Evolutionary conservation across 306 rosid species (phyloP).

Genomic region (Acmispon strigosus): DNA sequence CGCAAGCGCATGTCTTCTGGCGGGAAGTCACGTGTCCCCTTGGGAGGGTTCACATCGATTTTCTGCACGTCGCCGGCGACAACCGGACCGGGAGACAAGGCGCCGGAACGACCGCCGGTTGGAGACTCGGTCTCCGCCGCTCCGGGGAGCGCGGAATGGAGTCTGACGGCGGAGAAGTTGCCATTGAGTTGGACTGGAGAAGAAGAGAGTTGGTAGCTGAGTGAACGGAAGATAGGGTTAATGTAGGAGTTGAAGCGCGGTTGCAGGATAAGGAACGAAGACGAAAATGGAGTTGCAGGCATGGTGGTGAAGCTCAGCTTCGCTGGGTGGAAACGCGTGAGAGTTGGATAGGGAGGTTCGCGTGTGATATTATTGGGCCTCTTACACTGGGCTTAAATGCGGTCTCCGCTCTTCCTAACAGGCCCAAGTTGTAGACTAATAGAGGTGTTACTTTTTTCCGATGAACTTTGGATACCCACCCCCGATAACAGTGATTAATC

Average conservation of each 20-base stretch:
- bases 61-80: conserved; percentile 43
- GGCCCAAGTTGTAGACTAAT: not conserved
- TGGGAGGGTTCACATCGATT: conserved; percentile 88
- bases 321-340: not conserved
- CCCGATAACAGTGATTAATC: too few species aligned
- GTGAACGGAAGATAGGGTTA: conserved; percentile 43
- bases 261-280: conserved; percentile 41
- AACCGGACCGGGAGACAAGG: conserved; percentile 42
- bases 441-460: not conserved
- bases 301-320: conserved; percentile 23
- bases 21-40: conserved; percentile 87
- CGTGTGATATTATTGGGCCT: not conserved
- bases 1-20: conserved; percentile 66
- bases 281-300: conserved; percentile 47
- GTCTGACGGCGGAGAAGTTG: conserved; percentile 22
- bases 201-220: conserved; percentile 30
- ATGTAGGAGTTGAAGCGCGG: conserved; percentile 42
- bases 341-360: not conserved
- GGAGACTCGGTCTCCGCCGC: conserved; percentile 36
- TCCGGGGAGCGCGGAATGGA: conserved; percentile 35
- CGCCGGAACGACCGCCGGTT: conserved; percentile 58
- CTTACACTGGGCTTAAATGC: not conserved
- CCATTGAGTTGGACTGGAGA: conserved; percentile 34
- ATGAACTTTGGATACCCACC: too few species aligned
- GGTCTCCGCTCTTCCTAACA: not conserved